These are phyloP conservation scores for Saururus chinensis DNA, from an alignment of 164 flowering plant genomes.

Conservation along the genomic window DNA sequence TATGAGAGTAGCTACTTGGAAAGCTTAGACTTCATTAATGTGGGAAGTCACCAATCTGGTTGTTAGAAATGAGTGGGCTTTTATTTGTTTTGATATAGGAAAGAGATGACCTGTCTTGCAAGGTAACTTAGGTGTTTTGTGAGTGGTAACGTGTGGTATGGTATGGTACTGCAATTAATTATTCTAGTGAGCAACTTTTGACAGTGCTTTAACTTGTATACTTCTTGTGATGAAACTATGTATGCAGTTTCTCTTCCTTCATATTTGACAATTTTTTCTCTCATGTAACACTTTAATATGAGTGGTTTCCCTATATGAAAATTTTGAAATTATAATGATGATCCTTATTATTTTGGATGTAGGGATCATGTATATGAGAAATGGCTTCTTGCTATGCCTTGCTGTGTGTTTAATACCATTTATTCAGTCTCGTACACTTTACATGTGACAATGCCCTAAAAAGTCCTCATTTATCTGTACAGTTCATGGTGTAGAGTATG, in stretches of 20 bases:
- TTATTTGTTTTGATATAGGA: no score
- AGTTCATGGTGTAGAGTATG: slow-evolving; percentile 98
- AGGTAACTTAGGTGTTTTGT: neutral
- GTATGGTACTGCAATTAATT: neutral
- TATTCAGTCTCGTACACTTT: no score
- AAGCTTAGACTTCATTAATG: no score
- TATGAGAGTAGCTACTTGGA: no score
- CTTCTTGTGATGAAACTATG: neutral
- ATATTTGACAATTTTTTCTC: neutral
- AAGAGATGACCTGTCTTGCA: neutral
- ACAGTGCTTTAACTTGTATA: neutral
- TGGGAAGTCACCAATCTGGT: no score
- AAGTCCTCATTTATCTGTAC: slow-evolving; percentile 7
- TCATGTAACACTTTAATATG: neutral
- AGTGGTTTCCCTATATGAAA: no score
- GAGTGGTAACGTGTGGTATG: neutral
- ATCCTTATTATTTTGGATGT: no score
- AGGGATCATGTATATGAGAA: no score
- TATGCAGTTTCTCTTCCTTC: no score
- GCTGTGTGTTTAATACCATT: neutral
- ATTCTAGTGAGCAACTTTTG: neutral
- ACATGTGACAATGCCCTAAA: neutral
- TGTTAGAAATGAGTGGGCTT: no score
- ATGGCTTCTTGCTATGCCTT: neutral
- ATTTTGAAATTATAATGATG: no score